Evolutionary conservation across 371 early-diverging fungal species (phyloP).

Genomic region (Saksenaea oblongispora): DNA sequence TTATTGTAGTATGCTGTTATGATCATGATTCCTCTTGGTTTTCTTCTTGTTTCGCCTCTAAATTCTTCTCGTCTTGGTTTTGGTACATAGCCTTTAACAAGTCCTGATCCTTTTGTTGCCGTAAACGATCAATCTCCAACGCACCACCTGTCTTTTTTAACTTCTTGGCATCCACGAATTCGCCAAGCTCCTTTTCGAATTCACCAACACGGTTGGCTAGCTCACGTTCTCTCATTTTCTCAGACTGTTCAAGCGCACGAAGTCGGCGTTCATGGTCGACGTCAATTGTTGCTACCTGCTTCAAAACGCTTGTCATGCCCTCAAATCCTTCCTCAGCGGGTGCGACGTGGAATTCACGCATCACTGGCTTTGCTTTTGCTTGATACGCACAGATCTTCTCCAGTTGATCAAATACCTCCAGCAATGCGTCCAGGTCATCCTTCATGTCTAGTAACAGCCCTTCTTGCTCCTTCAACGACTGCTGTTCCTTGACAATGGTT

Average conservation of each 20-base stretch:
- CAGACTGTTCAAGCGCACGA: conserved; percentile 66
- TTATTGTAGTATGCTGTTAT: not conserved
- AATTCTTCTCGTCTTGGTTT: not conserved
- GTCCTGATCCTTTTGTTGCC: conserved; percentile 65
- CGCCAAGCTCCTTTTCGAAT: conserved; percentile 71
- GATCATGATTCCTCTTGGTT: not conserved
- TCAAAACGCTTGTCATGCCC: conserved; percentile 62
- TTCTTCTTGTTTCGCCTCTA: conserved; percentile 10
- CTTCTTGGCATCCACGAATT: conserved; percentile 66
- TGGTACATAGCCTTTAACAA: conserved; percentile 43
- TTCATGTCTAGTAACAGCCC: conserved; percentile 68
- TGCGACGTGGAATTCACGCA: conserved; percentile 59
- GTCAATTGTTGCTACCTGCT: conserved; percentile 68
- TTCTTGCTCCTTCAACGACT: conserved; percentile 79
- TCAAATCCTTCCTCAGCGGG: conserved; percentile 67
- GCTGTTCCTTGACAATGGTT: conserved; percentile 79
- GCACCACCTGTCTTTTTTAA: conserved; percentile 78
- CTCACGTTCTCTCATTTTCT: conserved; percentile 67
- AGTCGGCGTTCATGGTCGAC: conserved; percentile 68
- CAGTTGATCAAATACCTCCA: conserved; percentile 65
- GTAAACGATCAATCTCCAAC: conserved; percentile 65
- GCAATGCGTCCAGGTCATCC: conserved; percentile 66
- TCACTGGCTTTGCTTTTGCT: conserved; percentile 34
- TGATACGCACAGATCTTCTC: conserved; percentile 69
- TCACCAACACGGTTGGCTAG: conserved; percentile 67